Evolutionary conservation across 148 eudicot genomes (phyloP).

Genomic region (Cornus suecica): DNA sequence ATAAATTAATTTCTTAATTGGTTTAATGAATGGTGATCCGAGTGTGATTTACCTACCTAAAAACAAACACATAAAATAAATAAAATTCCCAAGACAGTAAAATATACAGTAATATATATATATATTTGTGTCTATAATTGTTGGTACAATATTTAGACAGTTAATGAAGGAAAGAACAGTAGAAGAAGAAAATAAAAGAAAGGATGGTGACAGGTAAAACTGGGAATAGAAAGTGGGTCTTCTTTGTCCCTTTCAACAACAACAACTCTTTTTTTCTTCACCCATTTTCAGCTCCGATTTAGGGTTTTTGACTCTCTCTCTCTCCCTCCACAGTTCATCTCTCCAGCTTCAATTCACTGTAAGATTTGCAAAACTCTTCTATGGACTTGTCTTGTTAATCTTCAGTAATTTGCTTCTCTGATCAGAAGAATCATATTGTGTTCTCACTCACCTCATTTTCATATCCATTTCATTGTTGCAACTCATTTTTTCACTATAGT

Average conservation of each 20-base stretch:
- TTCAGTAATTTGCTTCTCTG: not conserved
- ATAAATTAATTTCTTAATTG: too few relatives aligned
- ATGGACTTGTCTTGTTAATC: not conserved
- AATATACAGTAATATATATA: too few relatives aligned
- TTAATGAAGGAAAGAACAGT: not conserved
- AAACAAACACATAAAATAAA: too few relatives aligned
- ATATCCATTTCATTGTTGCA: not conserved
- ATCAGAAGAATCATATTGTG: not conserved
- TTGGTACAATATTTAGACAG: too few relatives aligned
- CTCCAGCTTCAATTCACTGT: not conserved
- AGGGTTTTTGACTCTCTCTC: slow-evolving; percentile 16
- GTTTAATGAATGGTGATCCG: too few relatives aligned
- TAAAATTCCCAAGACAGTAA: too few relatives aligned
- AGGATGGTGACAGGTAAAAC: slow-evolving; percentile 17
- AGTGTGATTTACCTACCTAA: too few relatives aligned
- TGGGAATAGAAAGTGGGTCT: not conserved
- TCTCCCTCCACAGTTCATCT: not conserved
- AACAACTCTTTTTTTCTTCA: not conserved
- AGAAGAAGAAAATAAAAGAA: not conserved
- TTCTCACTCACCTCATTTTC: not conserved
- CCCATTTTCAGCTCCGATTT: slow-evolving; percentile 12
- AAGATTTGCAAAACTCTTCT: not conserved
- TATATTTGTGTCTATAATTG: too few relatives aligned
- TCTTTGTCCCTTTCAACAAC: slow-evolving; percentile 7
- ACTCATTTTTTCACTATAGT: not conserved